Evolutionary conservation across 75 land plant species (phyloP), one percentile per base, ranked within the genome.

Genomic region (Larix kaempferi): DNA sequence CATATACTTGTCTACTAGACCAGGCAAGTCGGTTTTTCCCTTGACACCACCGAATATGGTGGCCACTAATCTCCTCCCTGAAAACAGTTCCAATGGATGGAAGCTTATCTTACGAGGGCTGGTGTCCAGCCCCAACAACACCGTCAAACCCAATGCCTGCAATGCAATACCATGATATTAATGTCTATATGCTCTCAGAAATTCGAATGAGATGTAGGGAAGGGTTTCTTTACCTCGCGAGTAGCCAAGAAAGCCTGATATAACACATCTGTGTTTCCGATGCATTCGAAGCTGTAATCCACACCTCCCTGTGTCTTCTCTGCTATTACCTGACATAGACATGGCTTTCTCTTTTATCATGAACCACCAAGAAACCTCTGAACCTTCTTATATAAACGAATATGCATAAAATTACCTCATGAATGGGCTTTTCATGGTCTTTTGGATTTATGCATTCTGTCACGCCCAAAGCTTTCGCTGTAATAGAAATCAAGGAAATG

Each of bases 281-380:
- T 80, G 25, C 88, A 86, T 58, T 86, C 88, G 74, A 86, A 80
- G 78, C 86, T 80, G 66, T 84, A 86, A 37, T 84, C 87, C 19
- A 86, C 88, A 22, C 88, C 88, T 65, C 86, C 88, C 5, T 74
- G 56, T 14, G 80, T 80, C 87, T 78, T 84, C 6, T 78, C 80
- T 62, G 69, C 58, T 58, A 86, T 84, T 33, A 84, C 87, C 88
- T 86, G 69, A 64, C 15, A 62, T 6, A 44, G 8, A 44, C 7
- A 44, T 6, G 0, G 7, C 52, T 44, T 44, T 44, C 52, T 44
- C 52, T n/a, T 6, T 44, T 6, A 44, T 44, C 52, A 7, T 7
- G 52, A 44, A 44, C 52, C 52, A 44, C 10, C 6, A 10, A 44
- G 6, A 7, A 44, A 44, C 8, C 52, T 44, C 8, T 44, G 8